Percentiles rank a stretch among this genome's conserved stretches.
Conservation (phyloP, 2,329 filamentous ascomycete genomes). For the Colletotrichum spaethianum region DNA sequence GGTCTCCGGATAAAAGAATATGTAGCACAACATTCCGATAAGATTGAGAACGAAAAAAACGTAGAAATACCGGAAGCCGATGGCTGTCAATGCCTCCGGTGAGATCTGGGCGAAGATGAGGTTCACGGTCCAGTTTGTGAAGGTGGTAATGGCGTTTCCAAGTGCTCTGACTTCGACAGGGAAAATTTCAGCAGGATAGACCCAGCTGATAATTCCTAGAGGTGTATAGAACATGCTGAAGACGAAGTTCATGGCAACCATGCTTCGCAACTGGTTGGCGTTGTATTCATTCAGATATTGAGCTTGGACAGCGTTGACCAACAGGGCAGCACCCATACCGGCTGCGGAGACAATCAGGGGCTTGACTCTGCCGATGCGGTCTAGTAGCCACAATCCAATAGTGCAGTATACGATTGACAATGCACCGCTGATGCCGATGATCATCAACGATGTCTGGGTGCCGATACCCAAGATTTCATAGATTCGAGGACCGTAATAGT, state of each 20-base stretch:
- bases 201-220: constrained; percentile 61
- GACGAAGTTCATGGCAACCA: constrained; percentile 52
- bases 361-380: constrained; percentile 63
- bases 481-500: constrained; percentile 54
- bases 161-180: constrained; percentile 51
- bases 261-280: constrained; percentile 46
- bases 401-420: constrained; percentile 64
- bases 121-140: constrained; percentile 50
- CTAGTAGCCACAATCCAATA: constrained; percentile 59
- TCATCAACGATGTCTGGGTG: constrained; percentile 61
- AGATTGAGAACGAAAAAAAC: constrained; percentile 48
- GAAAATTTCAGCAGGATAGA: constrained; percentile 57
- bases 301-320: constrained; percentile 48
- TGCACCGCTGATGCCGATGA: constrained; percentile 65
- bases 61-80: constrained; percentile 62
- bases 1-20: constrained; percentile 51
- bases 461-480: constrained; percentile 60
- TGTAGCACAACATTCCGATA: constrained; percentile 45
- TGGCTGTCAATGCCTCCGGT: constrained; percentile 56
- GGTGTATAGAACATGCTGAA: constrained; percentile 49
- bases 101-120: constrained; percentile 65
- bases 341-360: constrained; percentile 58
- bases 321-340: constrained; percentile 45
- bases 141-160: constrained; percentile 48
- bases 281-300: constrained; percentile 47